Conservation (phyloP, 2,329 filamentous ascomycete species). For the Zelopaecilomyces penicillatus region DNA sequence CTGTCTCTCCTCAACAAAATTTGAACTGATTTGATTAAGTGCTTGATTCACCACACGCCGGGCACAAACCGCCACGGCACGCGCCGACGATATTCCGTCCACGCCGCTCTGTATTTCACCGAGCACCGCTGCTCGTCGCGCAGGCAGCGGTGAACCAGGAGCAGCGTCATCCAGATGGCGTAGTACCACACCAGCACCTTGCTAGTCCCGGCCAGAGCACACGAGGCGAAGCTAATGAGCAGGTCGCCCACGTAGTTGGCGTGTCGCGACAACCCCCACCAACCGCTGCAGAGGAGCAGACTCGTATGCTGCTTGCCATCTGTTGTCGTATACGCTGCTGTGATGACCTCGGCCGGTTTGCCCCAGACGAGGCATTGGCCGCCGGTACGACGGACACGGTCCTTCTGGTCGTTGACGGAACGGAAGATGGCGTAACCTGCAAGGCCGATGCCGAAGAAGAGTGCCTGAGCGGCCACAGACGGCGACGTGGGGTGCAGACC, state of each 20-base stretch:
- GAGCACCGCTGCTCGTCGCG: constrained; percentile 36
- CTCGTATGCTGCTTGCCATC: constrained; percentile 31
- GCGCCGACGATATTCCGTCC: constrained; percentile 33
- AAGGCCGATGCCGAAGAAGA: constrained; percentile 15
- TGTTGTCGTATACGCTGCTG: constrained; percentile 30
- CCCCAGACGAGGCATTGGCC: constrained; percentile 37
- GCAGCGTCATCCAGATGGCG: constrained; percentile 33
- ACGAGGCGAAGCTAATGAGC: constrained; percentile 28
- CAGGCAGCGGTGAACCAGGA: constrained; percentile 36
- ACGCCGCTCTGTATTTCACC: constrained; percentile 35
- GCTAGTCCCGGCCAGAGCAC: constrained; percentile 29
- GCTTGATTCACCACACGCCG: constrained; percentile 16
- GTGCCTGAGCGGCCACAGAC: constrained; percentile 15
- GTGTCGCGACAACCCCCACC: constrained; percentile 23
- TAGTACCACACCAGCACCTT: constrained; percentile 36
- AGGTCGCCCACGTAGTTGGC: constrained; percentile 21
- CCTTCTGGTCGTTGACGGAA: constrained; percentile 37
- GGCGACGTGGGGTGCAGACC: constrained; percentile 29
- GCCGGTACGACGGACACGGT: constrained; percentile 28
- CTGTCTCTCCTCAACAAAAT: constrained; percentile 16
- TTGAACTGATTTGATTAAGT: too few species aligned
- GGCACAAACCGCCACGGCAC: constrained; percentile 35
- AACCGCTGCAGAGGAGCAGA: constrained; percentile 19
- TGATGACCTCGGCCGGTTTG: constrained; percentile 28
- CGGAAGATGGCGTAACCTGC: constrained; percentile 36